A percentile compares a stretch with the other conserved stretches of the same genome.
These are phyloP conservation scores for Fusarium incarnatum DNA, from an alignment of 2,329 filamentous ascomycete species.

Conservation along the genomic window DNA sequence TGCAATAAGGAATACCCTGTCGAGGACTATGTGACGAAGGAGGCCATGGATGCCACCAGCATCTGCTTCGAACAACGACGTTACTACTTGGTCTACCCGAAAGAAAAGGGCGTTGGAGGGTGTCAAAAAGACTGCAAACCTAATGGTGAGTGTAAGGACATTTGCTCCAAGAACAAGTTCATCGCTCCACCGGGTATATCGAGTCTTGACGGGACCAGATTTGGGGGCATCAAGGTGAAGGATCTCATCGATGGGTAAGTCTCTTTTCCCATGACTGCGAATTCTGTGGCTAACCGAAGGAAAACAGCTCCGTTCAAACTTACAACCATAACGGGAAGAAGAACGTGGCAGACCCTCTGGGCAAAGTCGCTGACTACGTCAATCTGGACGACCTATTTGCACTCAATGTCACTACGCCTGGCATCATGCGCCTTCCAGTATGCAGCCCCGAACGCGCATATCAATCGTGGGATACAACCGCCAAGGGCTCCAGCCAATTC, in stretches of 20 bases:
- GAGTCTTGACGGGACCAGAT: neutral
- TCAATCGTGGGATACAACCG: neutral
- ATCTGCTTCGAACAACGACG: neutral
- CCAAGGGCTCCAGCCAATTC: neutral
- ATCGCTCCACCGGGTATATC: neutral
- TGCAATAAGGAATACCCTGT: neutral
- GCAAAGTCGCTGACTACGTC: too few relatives aligned
- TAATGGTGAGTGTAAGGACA: rapidly evolving
- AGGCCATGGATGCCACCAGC: neutral
- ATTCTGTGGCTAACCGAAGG: too few relatives aligned
- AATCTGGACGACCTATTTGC: neutral
- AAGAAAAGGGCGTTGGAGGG: too few relatives aligned
- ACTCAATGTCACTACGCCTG: neutral
- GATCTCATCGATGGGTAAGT: neutral
- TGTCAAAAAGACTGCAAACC: too few relatives aligned
- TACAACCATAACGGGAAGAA: neutral
- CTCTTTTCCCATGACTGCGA: too few relatives aligned
- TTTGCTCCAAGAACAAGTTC: neutral
- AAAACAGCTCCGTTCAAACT: neutral
- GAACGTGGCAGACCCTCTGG: neutral
- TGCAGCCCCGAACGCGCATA: neutral
- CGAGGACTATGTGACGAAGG: neutral
- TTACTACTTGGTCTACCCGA: constrained; percentile 2
- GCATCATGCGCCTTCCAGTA: neutral
- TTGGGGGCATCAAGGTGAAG: neutral